These are phyloP conservation scores for Sphagnum contortum DNA, from an alignment of 225 moss, liverwort and hornwort genomes.

Conservation along the genomic window DNA sequence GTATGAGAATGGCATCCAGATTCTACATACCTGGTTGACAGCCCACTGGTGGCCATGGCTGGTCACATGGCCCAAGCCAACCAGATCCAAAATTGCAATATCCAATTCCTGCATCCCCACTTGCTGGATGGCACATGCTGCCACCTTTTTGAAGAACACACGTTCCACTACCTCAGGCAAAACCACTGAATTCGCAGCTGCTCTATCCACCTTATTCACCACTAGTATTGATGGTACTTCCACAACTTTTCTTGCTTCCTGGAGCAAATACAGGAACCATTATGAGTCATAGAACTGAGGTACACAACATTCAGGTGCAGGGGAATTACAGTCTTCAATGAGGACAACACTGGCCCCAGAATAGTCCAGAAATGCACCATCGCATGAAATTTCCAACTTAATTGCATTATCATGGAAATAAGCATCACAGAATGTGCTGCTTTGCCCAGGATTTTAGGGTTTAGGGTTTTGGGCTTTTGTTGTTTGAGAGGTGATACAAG, in stretches of 20 bases:
- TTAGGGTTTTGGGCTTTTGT: no score
- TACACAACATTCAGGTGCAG: no score
- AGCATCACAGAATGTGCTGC: no score
- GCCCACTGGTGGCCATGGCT: slow-evolving; percentile 82
- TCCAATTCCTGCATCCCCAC: slow-evolving; percentile 79
- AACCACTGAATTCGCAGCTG: slow-evolving; percentile 43
- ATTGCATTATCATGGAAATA: no score
- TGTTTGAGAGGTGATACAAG: no score
- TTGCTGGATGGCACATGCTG: slow-evolving; percentile 77
- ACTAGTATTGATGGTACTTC: slow-evolving; percentile 56
- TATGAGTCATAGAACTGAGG: no score
- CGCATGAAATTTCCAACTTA: no score
- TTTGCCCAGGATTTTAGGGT: no score
- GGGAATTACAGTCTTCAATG: no score
- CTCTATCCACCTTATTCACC: slow-evolving; percentile 87
- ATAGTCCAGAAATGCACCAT: no score
- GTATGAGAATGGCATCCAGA: neutral
- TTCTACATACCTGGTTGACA: slow-evolving; percentile 68
- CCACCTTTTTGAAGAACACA: slow-evolving; percentile 47
- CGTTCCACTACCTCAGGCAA: slow-evolving; percentile 45
- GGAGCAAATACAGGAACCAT: neutral
- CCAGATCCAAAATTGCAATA: slow-evolving; percentile 62
- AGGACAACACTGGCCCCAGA: no score
- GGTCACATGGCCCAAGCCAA: slow-evolving; percentile 65
- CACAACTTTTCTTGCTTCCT: slow-evolving; percentile 13